Evolutionary conservation across 1,284 basidiomycete species (phyloP).

Genomic region (Sphagnurus paluster): DNA sequence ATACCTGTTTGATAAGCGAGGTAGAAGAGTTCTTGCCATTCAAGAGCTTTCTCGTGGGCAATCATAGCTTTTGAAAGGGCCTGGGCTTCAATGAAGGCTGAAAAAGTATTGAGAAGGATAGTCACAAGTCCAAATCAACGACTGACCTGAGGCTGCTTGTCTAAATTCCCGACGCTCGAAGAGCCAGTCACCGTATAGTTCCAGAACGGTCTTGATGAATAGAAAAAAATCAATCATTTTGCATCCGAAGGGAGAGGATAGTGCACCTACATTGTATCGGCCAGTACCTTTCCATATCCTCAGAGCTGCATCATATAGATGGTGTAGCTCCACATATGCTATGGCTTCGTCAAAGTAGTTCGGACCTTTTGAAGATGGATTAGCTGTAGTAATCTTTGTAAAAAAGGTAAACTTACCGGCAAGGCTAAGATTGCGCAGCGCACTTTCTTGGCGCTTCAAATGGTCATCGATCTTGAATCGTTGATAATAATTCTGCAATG

Average conservation of each 20-base stretch:
- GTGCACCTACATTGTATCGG: constrained; percentile 58
- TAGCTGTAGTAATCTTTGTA: not conserved
- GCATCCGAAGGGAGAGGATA: not conserved
- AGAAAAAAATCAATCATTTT: constrained; percentile 4
- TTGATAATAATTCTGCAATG: constrained; percentile 83
- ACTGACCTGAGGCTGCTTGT: constrained; percentile 80
- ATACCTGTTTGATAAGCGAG: constrained; percentile 55
- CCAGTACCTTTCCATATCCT: constrained; percentile 69
- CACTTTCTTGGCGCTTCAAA: constrained; percentile 75
- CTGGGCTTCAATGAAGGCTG: constrained; percentile 75
- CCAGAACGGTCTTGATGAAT: constrained; percentile 50
- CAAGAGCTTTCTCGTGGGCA: constrained; percentile 81
- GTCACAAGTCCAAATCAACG: not conserved
- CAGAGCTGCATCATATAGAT: constrained; percentile 76
- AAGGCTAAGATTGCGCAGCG: constrained; percentile 72
- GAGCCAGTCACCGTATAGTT: constrained; percentile 86
- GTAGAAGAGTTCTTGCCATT: constrained; percentile 92
- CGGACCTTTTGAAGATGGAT: constrained; percentile 37
- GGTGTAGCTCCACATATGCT: constrained; percentile 79
- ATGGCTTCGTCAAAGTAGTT: constrained; percentile 80
- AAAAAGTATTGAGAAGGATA: not conserved
- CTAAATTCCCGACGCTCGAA: constrained; percentile 82
- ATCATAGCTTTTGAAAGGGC: constrained; percentile 75
- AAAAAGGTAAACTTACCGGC: constrained; percentile 53
- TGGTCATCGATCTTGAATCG: constrained; percentile 93